Evolutionary conservation across 2,329 filamentous ascomycete genomes (phyloP).

Genomic region (Trichoderma simmonsii): DNA sequence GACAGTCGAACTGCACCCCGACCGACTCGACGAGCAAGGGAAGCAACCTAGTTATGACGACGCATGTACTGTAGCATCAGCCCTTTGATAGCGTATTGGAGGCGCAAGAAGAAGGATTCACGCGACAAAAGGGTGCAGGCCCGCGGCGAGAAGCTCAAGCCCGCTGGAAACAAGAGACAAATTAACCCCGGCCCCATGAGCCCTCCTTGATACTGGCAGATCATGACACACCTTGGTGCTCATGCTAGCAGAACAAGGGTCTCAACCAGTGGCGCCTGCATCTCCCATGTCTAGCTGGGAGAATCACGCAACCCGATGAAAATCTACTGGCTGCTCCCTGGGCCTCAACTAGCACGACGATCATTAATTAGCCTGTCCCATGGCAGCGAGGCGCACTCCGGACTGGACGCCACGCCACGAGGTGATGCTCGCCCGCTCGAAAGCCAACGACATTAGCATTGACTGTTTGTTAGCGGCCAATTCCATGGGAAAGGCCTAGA

Average conservation of each 20-base stretch:
- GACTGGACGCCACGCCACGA: conserved; percentile 13
- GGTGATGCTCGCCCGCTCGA: conserved; percentile 10
- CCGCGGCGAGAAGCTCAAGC: neutral
- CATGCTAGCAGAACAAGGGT: conserved; percentile 11
- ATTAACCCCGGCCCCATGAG: neutral
- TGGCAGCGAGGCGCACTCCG: conserved; percentile 9
- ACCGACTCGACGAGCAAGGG: neutral
- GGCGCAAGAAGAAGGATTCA: neutral
- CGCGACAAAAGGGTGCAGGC: neutral
- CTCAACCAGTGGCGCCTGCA: conserved; percentile 8
- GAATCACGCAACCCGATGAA: conserved; percentile 16
- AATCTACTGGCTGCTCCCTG: conserved; percentile 15
- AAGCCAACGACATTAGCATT: conserved; percentile 4
- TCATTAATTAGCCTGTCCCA: conserved; percentile 17
- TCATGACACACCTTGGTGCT: conserved; percentile 18
- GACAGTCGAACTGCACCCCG: neutral
- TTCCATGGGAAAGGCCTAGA: conserved; percentile 12
- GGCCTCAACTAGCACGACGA: conserved; percentile 15
- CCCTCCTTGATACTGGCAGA: conserved; percentile 18
- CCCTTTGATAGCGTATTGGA: neutral
- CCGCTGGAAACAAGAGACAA: neutral
- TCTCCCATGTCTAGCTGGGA: conserved; percentile 5
- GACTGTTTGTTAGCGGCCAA: neutral
- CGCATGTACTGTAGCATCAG: conserved; percentile 2
- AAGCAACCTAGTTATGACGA: conserved; percentile 8